Percentiles rank a stretch among this genome's conserved stretches.
These are phyloP conservation scores for Leptographium wingfieldii DNA, from an alignment of 2,329 filamentous ascomycete species.

Conservation along the genomic window DNA sequence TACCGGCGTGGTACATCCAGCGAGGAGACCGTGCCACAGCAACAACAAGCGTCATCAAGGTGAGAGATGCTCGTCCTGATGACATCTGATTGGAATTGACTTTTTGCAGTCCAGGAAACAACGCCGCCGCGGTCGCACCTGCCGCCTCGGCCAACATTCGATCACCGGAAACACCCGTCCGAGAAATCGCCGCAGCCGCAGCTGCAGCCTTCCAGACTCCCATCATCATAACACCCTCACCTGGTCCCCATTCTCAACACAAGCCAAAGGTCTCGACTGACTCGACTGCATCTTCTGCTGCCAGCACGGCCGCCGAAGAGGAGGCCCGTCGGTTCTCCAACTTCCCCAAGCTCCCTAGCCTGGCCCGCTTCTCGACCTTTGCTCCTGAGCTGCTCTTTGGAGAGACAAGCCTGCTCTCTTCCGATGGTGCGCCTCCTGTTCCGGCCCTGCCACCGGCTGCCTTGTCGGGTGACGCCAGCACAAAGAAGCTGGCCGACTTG, in stretches of 20 bases:
- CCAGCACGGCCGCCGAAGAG: neutral
- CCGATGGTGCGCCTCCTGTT: slow-evolving; percentile 16
- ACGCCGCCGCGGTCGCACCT: neutral
- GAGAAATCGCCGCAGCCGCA: neutral
- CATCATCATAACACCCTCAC: neutral
- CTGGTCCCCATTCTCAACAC: neutral
- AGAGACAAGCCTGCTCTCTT: slow-evolving; percentile 14
- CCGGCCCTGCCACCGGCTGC: slow-evolving; percentile 8
- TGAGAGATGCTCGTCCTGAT: too few relatives aligned
- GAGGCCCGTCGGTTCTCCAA: slow-evolving; percentile 26
- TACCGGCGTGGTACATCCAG: slow-evolving; percentile 46
- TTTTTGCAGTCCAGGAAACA: too few relatives aligned
- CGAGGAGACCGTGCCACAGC: neutral
- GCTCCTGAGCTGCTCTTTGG: slow-evolving; percentile 43
- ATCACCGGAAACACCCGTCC: neutral
- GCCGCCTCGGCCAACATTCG: neutral
- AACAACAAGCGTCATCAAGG: too few relatives aligned
- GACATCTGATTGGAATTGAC: too few relatives aligned
- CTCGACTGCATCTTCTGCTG: neutral
- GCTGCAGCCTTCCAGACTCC: neutral
- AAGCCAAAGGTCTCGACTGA: neutral
- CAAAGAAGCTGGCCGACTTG: neutral
- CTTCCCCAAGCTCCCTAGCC: slow-evolving; percentile 45
- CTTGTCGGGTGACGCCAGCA: neutral
- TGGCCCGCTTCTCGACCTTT: slow-evolving; percentile 48